A percentile compares a stretch with the other conserved stretches of the same genome.
These are phyloP conservation scores for Coprinopsis sp. DNA, from an alignment of 768 basidiomycete genomes.

Conservation along the genomic window DNA sequence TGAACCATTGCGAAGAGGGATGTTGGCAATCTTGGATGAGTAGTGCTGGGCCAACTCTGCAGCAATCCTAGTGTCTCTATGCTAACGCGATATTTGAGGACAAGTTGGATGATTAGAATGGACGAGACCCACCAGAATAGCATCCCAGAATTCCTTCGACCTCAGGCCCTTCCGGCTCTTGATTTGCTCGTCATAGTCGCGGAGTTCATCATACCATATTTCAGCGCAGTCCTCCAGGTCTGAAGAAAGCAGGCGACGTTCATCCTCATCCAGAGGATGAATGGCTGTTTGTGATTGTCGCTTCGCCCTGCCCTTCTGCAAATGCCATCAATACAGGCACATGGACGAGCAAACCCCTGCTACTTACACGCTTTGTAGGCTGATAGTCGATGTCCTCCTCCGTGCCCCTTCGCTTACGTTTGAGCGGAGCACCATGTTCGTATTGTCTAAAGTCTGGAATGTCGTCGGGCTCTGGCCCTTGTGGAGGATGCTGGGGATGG, in stretches of 20 bases:
- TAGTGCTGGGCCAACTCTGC: slow-evolving; percentile 56
- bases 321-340: slow-evolving; percentile 15
- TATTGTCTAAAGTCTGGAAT: slow-evolving; percentile 2
- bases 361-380: slow-evolving; percentile 55
- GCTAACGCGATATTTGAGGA: slow-evolving; percentile 36
- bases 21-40: slow-evolving; percentile 42
- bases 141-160: slow-evolving; percentile 68
- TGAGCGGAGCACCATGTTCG: slow-evolving; percentile 26
- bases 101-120: neutral
- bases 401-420: slow-evolving; percentile 44
- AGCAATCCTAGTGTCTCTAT: slow-evolving; percentile 64
- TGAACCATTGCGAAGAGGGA: slow-evolving; percentile 35
- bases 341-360: neutral
- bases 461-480: slow-evolving; percentile 1
- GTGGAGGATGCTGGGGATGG: neutral
- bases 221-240: slow-evolving; percentile 82
- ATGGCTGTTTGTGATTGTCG: slow-evolving; percentile 25
- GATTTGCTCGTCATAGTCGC: slow-evolving; percentile 66
- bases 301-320: slow-evolving; percentile 24
- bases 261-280: slow-evolving; percentile 30
- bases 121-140: slow-evolving; percentile 46
- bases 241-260: slow-evolving; percentile 55
- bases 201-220: slow-evolving; percentile 67
- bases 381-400: slow-evolving; percentile 56
- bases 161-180: slow-evolving; percentile 70